These are phyloP conservation scores for Papiliotrema terrestris DNA, from an alignment of 1,284 basidiomycete genomes.

Conservation along the genomic window DNA sequence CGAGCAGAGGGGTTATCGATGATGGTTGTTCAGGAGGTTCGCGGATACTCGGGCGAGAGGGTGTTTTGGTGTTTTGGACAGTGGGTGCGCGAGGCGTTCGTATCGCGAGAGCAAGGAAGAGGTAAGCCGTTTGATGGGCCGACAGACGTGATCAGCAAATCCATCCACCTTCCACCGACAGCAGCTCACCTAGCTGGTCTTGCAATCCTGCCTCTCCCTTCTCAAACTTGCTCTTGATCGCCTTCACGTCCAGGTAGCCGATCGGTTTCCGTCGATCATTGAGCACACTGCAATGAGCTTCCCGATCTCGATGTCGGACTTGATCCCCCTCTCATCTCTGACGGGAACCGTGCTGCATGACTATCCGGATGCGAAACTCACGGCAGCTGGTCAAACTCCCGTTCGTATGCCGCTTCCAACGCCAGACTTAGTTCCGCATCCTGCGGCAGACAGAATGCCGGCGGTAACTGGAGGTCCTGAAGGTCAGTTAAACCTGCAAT, in stretches of 20 bases:
- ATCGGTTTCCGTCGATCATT: slow-evolving; percentile 67
- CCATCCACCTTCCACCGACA: background rate
- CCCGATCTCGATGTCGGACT: background rate
- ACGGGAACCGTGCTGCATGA: too few relatives aligned
- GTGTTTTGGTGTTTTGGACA: too few relatives aligned
- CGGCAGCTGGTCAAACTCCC: slow-evolving; percentile 88
- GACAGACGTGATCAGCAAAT: too few relatives aligned
- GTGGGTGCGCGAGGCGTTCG: too few relatives aligned
- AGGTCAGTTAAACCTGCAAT: background rate
- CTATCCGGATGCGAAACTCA: slow-evolving; percentile 47
- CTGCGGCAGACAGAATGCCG: slow-evolving; percentile 75
- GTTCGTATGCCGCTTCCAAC: slow-evolving; percentile 79
- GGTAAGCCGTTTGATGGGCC: too few relatives aligned
- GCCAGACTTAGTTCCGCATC: slow-evolving; percentile 68
- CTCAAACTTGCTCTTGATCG: slow-evolving; percentile 72
- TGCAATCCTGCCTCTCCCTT: slow-evolving; percentile 61
- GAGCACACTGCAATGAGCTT: slow-evolving; percentile 59
- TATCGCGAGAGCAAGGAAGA: too few relatives aligned
- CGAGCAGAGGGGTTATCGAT: too few relatives aligned
- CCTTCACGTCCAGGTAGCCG: slow-evolving; percentile 74
- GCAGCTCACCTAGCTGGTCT: slow-evolving; percentile 53
- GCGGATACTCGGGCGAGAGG: too few relatives aligned
- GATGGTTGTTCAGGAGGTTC: too few relatives aligned
- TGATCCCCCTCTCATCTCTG: too few relatives aligned
- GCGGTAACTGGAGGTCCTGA: slow-evolving; percentile 81